Conservation (phyloP, 2,329 filamentous ascomycete genomes). For the Dendryphion nanum region DNA sequence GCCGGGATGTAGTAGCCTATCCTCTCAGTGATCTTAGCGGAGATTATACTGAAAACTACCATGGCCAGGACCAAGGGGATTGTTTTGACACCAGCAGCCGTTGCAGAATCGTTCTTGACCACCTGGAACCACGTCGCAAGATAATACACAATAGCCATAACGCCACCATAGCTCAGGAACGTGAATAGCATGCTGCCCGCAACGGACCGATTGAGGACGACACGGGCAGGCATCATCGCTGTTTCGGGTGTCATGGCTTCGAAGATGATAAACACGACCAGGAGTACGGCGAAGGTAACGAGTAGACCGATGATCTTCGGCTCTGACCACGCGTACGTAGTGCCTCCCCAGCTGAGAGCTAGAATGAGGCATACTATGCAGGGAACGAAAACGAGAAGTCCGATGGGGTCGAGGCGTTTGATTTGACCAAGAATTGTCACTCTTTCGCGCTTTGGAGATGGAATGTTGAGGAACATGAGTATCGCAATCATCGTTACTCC, state of each 20-base stretch:
- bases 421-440: too few relatives aligned
- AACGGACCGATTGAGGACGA: constrained; percentile 30
- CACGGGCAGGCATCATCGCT: constrained; percentile 14
- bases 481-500: constrained; percentile 14
- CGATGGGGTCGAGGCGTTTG: constrained; percentile 46
- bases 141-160: constrained; percentile 14
- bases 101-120: constrained; percentile 1
- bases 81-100: not conserved
- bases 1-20: not conserved
- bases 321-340: constrained; percentile 44
- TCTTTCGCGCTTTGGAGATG: too few relatives aligned
- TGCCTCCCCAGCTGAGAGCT: constrained; percentile 24
- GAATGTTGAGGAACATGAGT: constrained; percentile 37
- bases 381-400: constrained; percentile 39
- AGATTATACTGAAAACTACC: not conserved
- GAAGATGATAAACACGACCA: constrained; percentile 30
- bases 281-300: constrained; percentile 36
- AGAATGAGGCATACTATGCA: constrained; percentile 20
- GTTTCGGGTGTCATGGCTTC: constrained; percentile 22
- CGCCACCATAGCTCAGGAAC: too few relatives aligned
- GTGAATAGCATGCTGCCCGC: constrained; percentile 26
- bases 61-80: not conserved
- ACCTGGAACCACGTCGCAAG: constrained; percentile 7
- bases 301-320: constrained; percentile 23
- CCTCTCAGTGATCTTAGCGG: not conserved